A percentile compares a stretch with the other conserved stretches of the same genome.
phyloP scores from a whole-genome alignment of 2,329 filamentous ascomycete genomes.

The Aspergillus thermomutatus region DNA sequence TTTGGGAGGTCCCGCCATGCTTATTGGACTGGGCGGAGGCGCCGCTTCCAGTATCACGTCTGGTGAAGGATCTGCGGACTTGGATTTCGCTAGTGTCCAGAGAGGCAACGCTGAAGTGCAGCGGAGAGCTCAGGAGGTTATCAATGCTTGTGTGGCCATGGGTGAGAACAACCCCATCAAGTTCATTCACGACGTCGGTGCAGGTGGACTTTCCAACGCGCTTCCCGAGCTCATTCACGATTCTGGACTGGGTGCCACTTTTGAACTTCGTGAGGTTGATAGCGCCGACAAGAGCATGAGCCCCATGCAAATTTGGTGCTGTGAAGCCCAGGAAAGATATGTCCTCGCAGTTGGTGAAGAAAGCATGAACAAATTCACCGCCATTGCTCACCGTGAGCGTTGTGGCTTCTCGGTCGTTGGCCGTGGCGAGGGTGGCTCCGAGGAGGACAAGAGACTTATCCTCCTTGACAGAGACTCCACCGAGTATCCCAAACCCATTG shows the following conservation, averaged over 20 bases:
- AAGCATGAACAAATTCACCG: constrained; percentile 67
- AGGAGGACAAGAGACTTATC: constrained; percentile 69
- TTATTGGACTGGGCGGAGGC: constrained; percentile 93
- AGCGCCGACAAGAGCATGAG: constrained; percentile 89
- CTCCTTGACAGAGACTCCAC: constrained; percentile 77
- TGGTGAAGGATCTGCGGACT: constrained; percentile 80
- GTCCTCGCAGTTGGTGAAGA: constrained; percentile 84
- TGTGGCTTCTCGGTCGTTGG: constrained; percentile 93
- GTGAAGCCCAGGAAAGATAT: constrained; percentile 94
- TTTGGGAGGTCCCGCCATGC: constrained; percentile 92
- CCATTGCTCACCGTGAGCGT: constrained; percentile 74
- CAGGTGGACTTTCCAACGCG: constrained; percentile 80
- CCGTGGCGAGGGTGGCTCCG: constrained; percentile 61
- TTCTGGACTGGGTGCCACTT: constrained; percentile 82
- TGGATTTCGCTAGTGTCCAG: constrained; percentile 97
- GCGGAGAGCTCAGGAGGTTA: constrained; percentile 93
- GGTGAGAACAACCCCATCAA: constrained; percentile 84
- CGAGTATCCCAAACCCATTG: constrained; percentile 74
- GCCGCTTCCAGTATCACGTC: constrained; percentile 89
- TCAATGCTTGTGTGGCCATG: constrained; percentile 85
- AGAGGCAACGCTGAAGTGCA: constrained; percentile 96
- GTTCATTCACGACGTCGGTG: constrained; percentile 96
- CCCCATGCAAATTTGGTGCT: constrained; percentile 96
- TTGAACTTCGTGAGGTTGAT: constrained; percentile 92
- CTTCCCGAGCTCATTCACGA: constrained; percentile 89